phyloP scores from a whole-genome alignment of 2,329 filamentous ascomycete genomes.

The Pseudogymnoascus sp. region DNA sequence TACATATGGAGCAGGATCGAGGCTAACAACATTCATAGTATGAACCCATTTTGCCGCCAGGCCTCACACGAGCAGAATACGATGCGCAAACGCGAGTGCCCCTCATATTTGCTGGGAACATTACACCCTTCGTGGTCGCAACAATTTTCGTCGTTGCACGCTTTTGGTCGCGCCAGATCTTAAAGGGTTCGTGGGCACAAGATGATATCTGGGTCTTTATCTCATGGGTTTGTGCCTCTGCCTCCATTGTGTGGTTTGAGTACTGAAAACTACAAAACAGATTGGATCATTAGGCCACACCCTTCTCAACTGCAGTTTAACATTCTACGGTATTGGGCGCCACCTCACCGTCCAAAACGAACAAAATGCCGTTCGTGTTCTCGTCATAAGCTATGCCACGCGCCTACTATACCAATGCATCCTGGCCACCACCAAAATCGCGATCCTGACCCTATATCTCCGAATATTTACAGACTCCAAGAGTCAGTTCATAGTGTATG shows the following conservation, averaged over 20 bases:
- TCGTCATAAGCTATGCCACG: constrained; percentile 13
- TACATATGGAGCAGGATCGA: neutral
- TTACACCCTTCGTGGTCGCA: constrained; percentile 14
- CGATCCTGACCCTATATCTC: constrained; percentile 15
- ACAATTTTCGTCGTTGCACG: constrained; percentile 17
- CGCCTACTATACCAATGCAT: constrained; percentile 17
- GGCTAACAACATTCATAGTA: neutral
- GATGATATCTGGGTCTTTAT: constrained; percentile 18
- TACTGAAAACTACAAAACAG: neutral
- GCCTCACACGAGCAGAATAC: neutral
- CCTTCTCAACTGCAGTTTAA: constrained; percentile 11
- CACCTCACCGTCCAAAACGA: constrained; percentile 3
- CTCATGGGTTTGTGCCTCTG: constrained; percentile 15
- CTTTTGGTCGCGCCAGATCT: constrained; percentile 16
- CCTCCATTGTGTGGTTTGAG: neutral
- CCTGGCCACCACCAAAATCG: constrained; percentile 16
- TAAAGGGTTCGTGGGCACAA: constrained; percentile 14
- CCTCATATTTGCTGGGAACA: constrained; percentile 13
- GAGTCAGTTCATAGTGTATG: constrained; percentile 11
- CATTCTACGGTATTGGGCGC: constrained; percentile 13
- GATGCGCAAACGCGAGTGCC: constrained; percentile 13
- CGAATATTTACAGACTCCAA: constrained; percentile 15
- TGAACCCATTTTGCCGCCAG: neutral
- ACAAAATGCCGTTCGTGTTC: constrained; percentile 3
- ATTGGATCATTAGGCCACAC: constrained; percentile 12